phyloP scores from a whole-genome alignment of 331 rosid species.

The Telfairia occidentalis region DNA sequence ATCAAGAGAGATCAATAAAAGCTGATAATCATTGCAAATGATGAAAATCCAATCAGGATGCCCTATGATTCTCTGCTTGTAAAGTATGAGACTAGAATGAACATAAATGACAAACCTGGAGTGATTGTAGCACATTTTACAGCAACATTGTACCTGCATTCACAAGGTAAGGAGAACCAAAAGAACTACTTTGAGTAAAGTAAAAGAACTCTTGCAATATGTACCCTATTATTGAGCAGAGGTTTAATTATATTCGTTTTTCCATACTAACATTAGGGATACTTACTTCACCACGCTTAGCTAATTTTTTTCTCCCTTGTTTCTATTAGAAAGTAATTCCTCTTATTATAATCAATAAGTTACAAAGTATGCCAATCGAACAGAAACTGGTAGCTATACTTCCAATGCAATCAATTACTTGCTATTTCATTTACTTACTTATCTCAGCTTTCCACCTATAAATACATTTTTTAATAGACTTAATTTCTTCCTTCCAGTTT shows the following conservation, averaged over 20 bases:
- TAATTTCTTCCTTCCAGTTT: not conserved
- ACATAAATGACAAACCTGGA: slow-evolving; percentile 52
- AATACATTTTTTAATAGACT: not conserved
- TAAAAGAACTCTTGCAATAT: not conserved
- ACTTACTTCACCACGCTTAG: not conserved
- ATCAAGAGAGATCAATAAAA: not conserved
- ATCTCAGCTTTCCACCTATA: not conserved
- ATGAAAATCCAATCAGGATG: not conserved
- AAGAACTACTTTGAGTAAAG: not conserved
- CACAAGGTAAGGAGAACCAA: slow-evolving; percentile 10
- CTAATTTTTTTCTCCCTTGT: not conserved
- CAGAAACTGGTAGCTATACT: not conserved
- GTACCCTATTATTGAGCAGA: not conserved
- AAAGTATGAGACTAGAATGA: not conserved
- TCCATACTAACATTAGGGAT: not conserved
- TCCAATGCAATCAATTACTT: not conserved
- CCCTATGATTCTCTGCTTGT: not conserved
- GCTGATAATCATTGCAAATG: not conserved
- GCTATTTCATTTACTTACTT: not conserved
- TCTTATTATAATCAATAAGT: not conserved
- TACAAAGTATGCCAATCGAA: not conserved
- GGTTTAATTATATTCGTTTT: not conserved
- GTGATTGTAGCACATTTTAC: slow-evolving; percentile 96
- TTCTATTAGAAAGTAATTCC: not conserved
- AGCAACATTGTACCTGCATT: slow-evolving; percentile 77